phyloP scores from a whole-genome alignment of 2,329 filamentous ascomycete species.

The Penicillium capsulatum region DNA sequence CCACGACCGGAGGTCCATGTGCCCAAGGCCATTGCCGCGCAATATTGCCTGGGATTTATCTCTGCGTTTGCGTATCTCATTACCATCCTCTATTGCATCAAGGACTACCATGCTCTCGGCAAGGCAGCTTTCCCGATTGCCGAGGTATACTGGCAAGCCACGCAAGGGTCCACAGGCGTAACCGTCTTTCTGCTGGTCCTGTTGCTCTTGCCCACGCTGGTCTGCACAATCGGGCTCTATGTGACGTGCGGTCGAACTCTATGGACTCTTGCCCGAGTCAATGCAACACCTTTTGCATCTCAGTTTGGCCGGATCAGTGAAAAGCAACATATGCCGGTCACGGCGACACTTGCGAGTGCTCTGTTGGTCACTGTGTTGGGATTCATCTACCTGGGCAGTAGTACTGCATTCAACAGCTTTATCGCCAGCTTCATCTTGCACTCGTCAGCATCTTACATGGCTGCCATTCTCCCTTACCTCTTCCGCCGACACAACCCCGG shows the following conservation, averaged over 20 bases:
- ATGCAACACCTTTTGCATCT: constrained; percentile 52
- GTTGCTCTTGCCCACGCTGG: constrained; percentile 48
- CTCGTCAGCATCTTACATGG: constrained; percentile 48
- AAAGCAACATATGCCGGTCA: constrained; percentile 51
- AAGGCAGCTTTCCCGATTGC: no score
- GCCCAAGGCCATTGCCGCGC: no score
- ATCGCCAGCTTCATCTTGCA: constrained; percentile 53
- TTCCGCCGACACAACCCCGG: no score
- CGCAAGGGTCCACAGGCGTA: constrained; percentile 38
- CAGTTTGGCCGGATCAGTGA: constrained; percentile 50
- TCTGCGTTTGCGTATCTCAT: no score
- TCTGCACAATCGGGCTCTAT: constrained; percentile 49
- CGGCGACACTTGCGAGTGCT: constrained; percentile 50
- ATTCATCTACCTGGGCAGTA: constrained; percentile 50
- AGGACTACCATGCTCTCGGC: no score
- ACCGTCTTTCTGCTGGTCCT: constrained; percentile 53
- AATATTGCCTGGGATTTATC: no score
- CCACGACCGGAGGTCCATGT: background rate
- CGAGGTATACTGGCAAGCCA: constrained; percentile 31
- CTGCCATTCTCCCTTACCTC: constrained; percentile 47
- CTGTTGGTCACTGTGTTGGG: constrained; percentile 49
- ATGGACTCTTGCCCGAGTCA: constrained; percentile 53
- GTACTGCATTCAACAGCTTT: constrained; percentile 51
- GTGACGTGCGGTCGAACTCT: constrained; percentile 55
- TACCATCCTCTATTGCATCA: no score